Evolutionary conservation across 768 basidiomycete species (phyloP).

Genomic region (Ramaria sp.): DNA sequence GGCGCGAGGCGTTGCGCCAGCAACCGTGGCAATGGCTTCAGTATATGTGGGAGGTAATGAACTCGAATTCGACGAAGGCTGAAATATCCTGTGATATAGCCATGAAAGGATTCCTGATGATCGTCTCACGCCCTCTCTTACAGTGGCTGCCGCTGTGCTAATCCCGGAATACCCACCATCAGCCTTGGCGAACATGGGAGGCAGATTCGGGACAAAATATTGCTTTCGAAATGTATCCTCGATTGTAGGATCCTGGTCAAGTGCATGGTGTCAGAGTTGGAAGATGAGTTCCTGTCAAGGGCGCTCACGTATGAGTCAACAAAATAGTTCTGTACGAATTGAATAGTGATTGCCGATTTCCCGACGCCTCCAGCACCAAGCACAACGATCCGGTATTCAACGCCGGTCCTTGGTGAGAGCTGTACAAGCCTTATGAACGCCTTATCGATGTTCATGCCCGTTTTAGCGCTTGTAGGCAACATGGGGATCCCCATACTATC

Average conservation of each 20-base stretch:
- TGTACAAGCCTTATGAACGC: not conserved
- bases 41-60: not conserved
- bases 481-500: not conserved
- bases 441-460: too few species aligned
- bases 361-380: constrained; percentile 5
- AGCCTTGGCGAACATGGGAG: not conserved
- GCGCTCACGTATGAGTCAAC: constrained; percentile 1
- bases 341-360: not conserved
- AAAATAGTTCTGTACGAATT: too few species aligned
- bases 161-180: too few species aligned
- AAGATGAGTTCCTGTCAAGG: too few species aligned
- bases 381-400: not conserved
- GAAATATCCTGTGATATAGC: not conserved
- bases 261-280: too few species aligned
- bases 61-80: not conserved
- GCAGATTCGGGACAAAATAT: not conserved
- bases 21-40: not conserved
- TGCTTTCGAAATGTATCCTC: constrained; percentile 5
- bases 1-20: not conserved
- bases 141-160: not conserved
- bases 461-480: too few species aligned
- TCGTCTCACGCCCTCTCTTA: not conserved
- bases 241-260: constrained; percentile 3
- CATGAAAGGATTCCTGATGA: not conserved
- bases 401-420: not conserved